Evolutionary conservation across 768 basidiomycete species (phyloP), one percentile per base, ranked within the genome.

Genomic region (Lactarius trivialis): DNA sequence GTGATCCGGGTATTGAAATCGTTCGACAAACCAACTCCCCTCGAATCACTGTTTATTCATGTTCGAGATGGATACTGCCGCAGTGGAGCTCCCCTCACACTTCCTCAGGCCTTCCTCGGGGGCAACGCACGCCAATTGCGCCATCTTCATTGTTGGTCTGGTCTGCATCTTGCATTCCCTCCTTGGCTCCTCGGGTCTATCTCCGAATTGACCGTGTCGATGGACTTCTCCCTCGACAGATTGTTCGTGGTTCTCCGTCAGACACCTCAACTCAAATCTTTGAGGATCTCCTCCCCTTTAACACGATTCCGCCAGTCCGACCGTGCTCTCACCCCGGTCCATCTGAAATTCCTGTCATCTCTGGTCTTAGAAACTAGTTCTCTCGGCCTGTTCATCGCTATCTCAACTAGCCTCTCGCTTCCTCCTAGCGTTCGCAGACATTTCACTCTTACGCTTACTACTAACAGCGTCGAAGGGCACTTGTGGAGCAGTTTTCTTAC

Each of bases 1-100:
- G 49, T 58, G 34, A 50, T 58, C 9, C 57, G 45, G 15, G 7
- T 58, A 2, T 58, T 58, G 57, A 58, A 49, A 39, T 50, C 57
- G 26, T 34, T 58, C 37, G 57, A 58, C 32, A 51, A 26, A 39
- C 57, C 33, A 37, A n/a, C 34, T 14, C 49, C 57, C 17, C 49
- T 58, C 19, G 49, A n/a, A 24, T 58, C 57, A 12, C 49, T 58
- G 33, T 28, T 36, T 26, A 51, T 58, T 28, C 57, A 33, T 8
- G 26, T 58, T 51, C 24, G 36, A 19, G 57, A 58, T 30, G 57
- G 57, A 30, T 37, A 51, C n/a, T 3, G 19, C 15, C 45, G 32
- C 48, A n/a, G 28, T 21, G 17, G 11, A 21, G 7, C 49, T 2
- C 8, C 57, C 34, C 24, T 50, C 19, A 37, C 26, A 11, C 32